phyloP scores from a whole-genome alignment of 768 basidiomycete genomes.

The Amanita polypyramis region DNA sequence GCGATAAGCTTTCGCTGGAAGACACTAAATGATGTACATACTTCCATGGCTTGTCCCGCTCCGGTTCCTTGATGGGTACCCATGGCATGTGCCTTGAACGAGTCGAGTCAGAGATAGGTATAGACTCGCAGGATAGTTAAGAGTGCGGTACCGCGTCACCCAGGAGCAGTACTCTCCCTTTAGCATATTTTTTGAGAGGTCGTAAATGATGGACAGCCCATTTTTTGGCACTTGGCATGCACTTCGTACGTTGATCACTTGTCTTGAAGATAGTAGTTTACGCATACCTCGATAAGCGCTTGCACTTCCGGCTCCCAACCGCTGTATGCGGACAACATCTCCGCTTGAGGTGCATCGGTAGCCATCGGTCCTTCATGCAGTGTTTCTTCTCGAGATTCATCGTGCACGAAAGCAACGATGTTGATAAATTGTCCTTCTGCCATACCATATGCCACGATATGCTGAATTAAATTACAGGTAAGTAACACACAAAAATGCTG shows the following conservation, averaged over 20 bases:
- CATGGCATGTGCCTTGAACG: slow-evolving; percentile 40
- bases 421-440: slow-evolving; percentile 39
- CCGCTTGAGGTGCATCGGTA: not conserved
- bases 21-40: slow-evolving; percentile 11
- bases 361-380: not conserved
- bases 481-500: not conserved
- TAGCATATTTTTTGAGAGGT: slow-evolving; percentile 13
- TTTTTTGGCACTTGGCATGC: slow-evolving; percentile 10
- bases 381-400: not conserved
- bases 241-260: slow-evolving; percentile 5
- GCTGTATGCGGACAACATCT: not conserved
- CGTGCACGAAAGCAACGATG: slow-evolving; percentile 28
- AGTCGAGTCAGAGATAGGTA: slow-evolving; percentile 4
- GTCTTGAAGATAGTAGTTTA: not conserved
- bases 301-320: slow-evolving; percentile 4
- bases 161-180: slow-evolving; percentile 11
- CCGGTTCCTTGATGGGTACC: slow-evolving; percentile 46
- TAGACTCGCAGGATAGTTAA: not conserved
- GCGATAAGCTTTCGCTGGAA: slow-evolving; percentile 20
- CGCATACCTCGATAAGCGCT: slow-evolving; percentile 13
- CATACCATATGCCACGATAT: slow-evolving; percentile 40
- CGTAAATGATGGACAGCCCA: slow-evolving; percentile 15
- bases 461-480: slow-evolving; percentile 19
- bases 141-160: slow-evolving; percentile 18
- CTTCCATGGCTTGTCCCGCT: slow-evolving; percentile 51